Base-by-base conservation (phyloP, 1,139 yeast genomes). In the Geotrichum phurueaensis region DNA sequence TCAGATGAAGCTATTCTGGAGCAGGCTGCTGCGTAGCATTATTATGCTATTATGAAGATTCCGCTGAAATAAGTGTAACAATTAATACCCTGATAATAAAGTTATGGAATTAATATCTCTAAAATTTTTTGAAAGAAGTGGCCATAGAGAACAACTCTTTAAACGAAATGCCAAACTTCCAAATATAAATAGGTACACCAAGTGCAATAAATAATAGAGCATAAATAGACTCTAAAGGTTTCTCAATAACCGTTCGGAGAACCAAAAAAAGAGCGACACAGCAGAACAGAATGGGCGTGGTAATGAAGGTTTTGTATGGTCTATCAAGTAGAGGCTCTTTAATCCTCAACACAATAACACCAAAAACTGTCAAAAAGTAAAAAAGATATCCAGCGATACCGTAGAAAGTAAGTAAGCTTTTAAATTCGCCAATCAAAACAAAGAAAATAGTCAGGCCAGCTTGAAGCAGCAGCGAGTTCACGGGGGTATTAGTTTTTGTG, bases 321-420 rank as follows among this genome's bases (percentile, higher is more conserved):
- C 79, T 64, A 12, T 68, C 72, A 15, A 76, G 67, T 1, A 66
- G 63, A 0, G 79, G 78, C 58, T 75, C 75, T 13, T 65, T 65
- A 54, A 70, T 66, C 33, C 79, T 66, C 54, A 76, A 64, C n/a
- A 72, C 67, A 57, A 76, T 67, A 23, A 76, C 73, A 1, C 79
- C 79, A 10, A 73, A 64, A 3, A 76, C 79, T 0, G 79, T 72
- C 55, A 72, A 60, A 53, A 75, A 70, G 66, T 75, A 77, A 56
- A 76, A 76, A n/a, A 73, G 64, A 60, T 76, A 76, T 9, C 75
- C 75, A 4, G 77, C 76, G n/a, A 76, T 70, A 10, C 79, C 80
- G 60, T 75, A 77, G 60, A 77, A 75, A 7, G 76, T 70, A 33
- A 73, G 68, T 51, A 77, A 69, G 33, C 71, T 62, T 52, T 69